Percentiles rank a stretch among this genome's conserved stretches.
Evolutionary conservation across 345 rosid genomes (phyloP).

Genomic region (Stellera chamaejasme): DNA sequence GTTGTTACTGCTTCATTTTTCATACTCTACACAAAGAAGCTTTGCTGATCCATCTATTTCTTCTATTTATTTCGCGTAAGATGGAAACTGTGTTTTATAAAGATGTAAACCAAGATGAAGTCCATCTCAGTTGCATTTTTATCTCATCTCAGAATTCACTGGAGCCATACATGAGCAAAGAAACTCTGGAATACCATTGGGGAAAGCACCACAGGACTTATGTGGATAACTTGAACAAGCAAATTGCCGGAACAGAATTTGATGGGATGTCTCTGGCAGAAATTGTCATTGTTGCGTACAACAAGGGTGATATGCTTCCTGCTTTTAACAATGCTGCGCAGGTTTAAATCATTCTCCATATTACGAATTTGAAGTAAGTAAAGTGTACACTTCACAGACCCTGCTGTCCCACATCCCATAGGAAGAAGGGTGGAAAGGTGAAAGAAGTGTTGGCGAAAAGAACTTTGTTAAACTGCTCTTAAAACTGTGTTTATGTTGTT

Average conservation of each 20-base stretch:
- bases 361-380: background rate
- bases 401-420: background rate
- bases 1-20: too few relatives aligned
- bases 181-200: conserved; percentile 81
- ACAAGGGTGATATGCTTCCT: conserved; percentile 74
- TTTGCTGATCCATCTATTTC: too few relatives aligned
- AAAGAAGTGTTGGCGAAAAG: too few relatives aligned
- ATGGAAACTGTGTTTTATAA: too few relatives aligned
- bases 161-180: conserved; percentile 85
- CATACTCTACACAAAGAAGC: too few relatives aligned
- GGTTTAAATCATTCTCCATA: conserved; percentile 24
- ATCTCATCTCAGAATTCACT: conserved; percentile 47
- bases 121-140: background rate
- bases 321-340: conserved; percentile 93
- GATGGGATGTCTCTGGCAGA: conserved; percentile 60
- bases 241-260: conserved; percentile 61
- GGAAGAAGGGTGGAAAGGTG: too few relatives aligned
- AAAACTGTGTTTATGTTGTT: background rate
- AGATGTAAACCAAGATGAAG: too few relatives aligned
- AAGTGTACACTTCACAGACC: background rate
- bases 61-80: too few relatives aligned
- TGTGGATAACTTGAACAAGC: conserved; percentile 81
- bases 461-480: too few relatives aligned
- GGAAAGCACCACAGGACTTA: conserved; percentile 89
- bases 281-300: conserved; percentile 45